Evolutionary conservation across 441 rosid species (phyloP), one percentile per base, ranked within the genome.

Genomic region (Brassica hybrid): DNA sequence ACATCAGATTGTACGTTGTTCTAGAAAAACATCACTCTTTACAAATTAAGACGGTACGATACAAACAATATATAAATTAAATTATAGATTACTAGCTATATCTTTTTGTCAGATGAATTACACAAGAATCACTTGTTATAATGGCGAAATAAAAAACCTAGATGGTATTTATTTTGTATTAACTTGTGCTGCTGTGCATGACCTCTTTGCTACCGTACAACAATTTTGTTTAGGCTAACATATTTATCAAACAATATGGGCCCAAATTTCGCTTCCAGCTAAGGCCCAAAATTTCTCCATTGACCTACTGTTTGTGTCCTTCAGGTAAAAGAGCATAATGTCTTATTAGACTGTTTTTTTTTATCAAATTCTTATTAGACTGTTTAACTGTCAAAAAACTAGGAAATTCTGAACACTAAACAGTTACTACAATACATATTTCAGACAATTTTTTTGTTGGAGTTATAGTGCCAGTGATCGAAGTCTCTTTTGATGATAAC

Each of bases 271-370:
- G 56, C 7, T 48, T 48, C 54, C 56, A 50, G 57, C 18, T 0
- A 30, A 68, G 72, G 72, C 61, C 61, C 61, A 36, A 36, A 36
- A 27, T 27, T 27, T 27, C 32, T 27, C 32, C 23, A 21, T 27
- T 27, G 6, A 27, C 32, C 32, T 27, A 27, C 6, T 27, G 32
- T 27, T 27, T 27, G 32, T 27, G 32, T 27, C 32, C 32, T 27
- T 27, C 32, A 27, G 32, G 32, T 27, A 27, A 27, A 27, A 27
- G 32, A 21, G 32, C 32, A 27, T 27, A 27, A 27, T 27, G 32
- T 36, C 3, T 36, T 36, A 8, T 36, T 27, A 27, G 32, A 27
- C 23, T 21, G 23, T 7, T 34, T 34, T 6, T 8, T 34, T 34
- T 34, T 34, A 7, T 34, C 7, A 34, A 34, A 34, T 34, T 21